These are phyloP conservation scores for Chaetomium fimeti DNA, from an alignment of 495 filamentous ascomycete genomes.

Conservation along the genomic window DNA sequence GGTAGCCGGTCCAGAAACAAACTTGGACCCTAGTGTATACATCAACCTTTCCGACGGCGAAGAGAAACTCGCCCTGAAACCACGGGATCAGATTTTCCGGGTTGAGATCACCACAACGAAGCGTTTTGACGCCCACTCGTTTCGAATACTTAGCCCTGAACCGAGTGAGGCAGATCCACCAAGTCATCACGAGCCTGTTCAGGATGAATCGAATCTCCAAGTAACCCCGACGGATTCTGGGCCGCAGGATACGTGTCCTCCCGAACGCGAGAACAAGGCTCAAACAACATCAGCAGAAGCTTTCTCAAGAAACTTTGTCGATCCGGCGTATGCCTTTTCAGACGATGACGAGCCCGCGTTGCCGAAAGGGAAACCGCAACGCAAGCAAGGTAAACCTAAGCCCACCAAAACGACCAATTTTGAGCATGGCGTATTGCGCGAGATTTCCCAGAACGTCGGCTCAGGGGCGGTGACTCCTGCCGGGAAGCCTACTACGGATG, in stretches of 20 bases:
- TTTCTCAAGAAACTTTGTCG: constrained; percentile 35
- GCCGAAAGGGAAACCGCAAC: constrained; percentile 12
- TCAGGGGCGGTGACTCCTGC: background rate
- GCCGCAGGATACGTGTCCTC: background rate
- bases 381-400: constrained; percentile 6
- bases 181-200: background rate
- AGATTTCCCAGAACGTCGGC: background rate
- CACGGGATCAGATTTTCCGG: constrained; percentile 28
- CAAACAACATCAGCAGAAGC: constrained; percentile 16
- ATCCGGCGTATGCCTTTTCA: constrained; percentile 43
- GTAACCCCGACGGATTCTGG: background rate
- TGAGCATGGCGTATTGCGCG: background rate
- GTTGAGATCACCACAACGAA: constrained; percentile 28
- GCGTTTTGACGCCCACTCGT: constrained; percentile 18
- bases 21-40: constrained; percentile 17
- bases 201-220: background rate
- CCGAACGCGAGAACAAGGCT: background rate
- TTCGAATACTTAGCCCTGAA: constrained; percentile 22
- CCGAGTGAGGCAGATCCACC: constrained; percentile 14
- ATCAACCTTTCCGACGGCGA: constrained; percentile 15
- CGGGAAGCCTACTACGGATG: background rate
- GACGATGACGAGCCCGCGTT: constrained; percentile 41
- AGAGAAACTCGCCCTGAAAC: constrained; percentile 22
- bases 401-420: background rate
- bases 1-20: too few relatives aligned